Evolutionary conservation across 2,329 filamentous ascomycete genomes (phyloP), one percentile per base, ranked within the genome.

Genomic region (Fusarium lateritium): DNA sequence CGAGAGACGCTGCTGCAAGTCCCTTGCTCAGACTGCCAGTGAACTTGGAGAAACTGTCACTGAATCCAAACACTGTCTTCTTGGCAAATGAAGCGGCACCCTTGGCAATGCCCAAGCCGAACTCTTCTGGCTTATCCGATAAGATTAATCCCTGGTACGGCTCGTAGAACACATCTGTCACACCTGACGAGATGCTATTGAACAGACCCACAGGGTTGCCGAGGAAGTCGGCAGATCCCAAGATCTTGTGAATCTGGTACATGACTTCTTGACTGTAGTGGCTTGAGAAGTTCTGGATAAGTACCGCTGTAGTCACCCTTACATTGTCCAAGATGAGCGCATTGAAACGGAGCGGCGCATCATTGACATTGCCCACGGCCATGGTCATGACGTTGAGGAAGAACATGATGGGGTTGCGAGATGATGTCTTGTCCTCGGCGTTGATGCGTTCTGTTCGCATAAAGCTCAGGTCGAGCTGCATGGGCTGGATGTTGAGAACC

Each of bases 281-380:
- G 72, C 91, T 97, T 49, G 93, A 92, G 56, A 99, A 89, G 77
- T 94, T 97, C 77, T 92, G 91, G 22, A 94, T 87, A 44, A 99
- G 85, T 2, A 97, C 89, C 7, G 91, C 90, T 9, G 94, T 90
- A 1, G 96, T 97, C 7, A 99, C 92, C 28, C 96, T 90, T 44
- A 96, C 94, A 74, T 99, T 99, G 79, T 99, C 96, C 24, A 99
- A 83, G 83, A 99, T 92, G 24, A 99, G 84, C 2, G 96, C 94
- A 68, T 98, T 99, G 77, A 99, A 89, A 47, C 94, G 91, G 54
- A 99, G 90, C 0, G 96, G 97, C 8, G 96, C 96, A 80, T 99
- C 97, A 75, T 99, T 99, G 83, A 99, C 94, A 75, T 99, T 99
- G 69, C 96, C 96, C 75, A 99, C 96, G 15, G 96, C 97, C 96